These are phyloP conservation scores for Cicer pinnatifidum DNA, from an alignment of 306 rosid genomes.

Conservation along the genomic window DNA sequence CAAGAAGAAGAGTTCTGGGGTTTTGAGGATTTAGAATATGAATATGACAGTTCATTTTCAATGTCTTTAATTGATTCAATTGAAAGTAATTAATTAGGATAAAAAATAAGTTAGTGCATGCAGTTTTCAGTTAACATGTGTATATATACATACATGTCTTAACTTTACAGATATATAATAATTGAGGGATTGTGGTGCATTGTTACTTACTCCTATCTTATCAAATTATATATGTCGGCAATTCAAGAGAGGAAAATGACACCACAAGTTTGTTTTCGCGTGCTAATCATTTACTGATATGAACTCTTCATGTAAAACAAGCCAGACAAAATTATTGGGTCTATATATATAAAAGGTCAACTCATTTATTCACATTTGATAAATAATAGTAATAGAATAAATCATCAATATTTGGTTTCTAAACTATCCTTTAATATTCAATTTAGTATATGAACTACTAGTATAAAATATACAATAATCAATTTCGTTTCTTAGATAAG, in stretches of 20 bases:
- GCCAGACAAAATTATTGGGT: background rate
- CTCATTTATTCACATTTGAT: conserved; percentile 2
- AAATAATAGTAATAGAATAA: background rate
- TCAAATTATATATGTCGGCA: conserved; percentile 44
- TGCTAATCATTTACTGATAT: conserved; percentile 22
- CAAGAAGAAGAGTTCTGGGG: conserved; percentile 84
- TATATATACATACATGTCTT: conserved; percentile 39
- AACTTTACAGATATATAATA: background rate
- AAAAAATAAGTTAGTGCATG: conserved; percentile 3
- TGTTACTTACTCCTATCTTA: conserved; percentile 25
- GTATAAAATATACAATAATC: too few relatives aligned
- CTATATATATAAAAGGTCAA: background rate
- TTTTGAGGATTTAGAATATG: conserved; percentile 85
- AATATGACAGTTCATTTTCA: conserved; percentile 76
- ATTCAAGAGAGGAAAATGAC: conserved; percentile 40
- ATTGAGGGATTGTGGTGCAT: conserved; percentile 16
- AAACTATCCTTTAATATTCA: too few relatives aligned
- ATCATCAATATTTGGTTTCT: too few relatives aligned
- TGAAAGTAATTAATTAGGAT: conserved; percentile 48
- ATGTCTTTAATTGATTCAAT: conserved; percentile 66
- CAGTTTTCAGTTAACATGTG: conserved; percentile 42
- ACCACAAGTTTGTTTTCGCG: conserved; percentile 26
- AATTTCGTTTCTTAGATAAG: too few relatives aligned
- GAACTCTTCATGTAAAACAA: conserved; percentile 28
- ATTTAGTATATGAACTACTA: too few relatives aligned